Percentiles rank a stretch among this genome's conserved stretches.
phyloP scores from a whole-genome alignment of 2,329 filamentous ascomycete genomes.

The Xylariaceae sp. region DNA sequence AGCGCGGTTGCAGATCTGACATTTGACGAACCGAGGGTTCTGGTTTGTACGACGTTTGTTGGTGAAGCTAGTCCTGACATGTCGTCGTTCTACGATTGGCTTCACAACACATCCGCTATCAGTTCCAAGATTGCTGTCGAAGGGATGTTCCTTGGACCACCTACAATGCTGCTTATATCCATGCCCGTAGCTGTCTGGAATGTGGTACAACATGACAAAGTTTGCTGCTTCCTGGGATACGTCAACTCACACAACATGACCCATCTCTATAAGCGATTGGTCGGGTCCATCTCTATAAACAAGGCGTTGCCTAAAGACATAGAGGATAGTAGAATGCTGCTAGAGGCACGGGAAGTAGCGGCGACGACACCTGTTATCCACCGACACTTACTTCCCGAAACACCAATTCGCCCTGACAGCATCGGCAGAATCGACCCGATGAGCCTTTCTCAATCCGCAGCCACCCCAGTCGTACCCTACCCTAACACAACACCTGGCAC shows the following conservation, averaged over 20 bases:
- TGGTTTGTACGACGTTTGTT: slow-evolving; percentile 72
- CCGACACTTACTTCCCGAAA: slow-evolving; percentile 41
- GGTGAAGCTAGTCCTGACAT: slow-evolving; percentile 70
- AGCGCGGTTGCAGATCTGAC: slow-evolving; percentile 60
- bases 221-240: slow-evolving; percentile 70
- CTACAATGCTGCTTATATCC: slow-evolving; percentile 70
- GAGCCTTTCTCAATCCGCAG: slow-evolving; percentile 36
- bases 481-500: slow-evolving; percentile 39
- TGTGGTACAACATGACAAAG: slow-evolving; percentile 69
- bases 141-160: slow-evolving; percentile 71
- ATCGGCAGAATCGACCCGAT: slow-evolving; percentile 36
- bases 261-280: slow-evolving; percentile 65
- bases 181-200: slow-evolving; percentile 71
- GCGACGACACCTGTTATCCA: slow-evolving; percentile 45
- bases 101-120: slow-evolving; percentile 64
- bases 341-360: slow-evolving; percentile 59
- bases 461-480: slow-evolving; percentile 33
- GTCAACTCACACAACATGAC: slow-evolving; percentile 73
- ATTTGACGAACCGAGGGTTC: slow-evolving; percentile 68
- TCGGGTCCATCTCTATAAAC: slow-evolving; percentile 54
- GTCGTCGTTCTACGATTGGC: slow-evolving; percentile 70
- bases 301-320: slow-evolving; percentile 58
- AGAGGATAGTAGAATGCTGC: slow-evolving; percentile 63
- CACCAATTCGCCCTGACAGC: slow-evolving; percentile 39
- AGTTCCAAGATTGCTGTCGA: slow-evolving; percentile 68